Evolutionary conservation across 768 basidiomycete genomes (phyloP), one percentile per base, ranked within the genome.

Genomic region (Fomitopsis serialis): DNA sequence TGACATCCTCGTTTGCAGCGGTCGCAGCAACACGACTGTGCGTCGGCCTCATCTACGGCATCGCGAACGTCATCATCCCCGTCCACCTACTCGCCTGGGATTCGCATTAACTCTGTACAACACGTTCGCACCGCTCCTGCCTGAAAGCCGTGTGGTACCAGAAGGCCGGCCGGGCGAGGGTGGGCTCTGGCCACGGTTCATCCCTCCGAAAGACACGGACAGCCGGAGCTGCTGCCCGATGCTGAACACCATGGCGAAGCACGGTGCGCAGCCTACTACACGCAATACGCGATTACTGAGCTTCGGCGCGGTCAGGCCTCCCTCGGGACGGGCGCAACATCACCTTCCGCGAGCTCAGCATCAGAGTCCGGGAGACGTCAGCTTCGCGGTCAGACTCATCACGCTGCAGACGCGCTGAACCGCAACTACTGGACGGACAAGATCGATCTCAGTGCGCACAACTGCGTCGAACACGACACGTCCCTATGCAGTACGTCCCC

Each of bases 201-300:
- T 74, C 1, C 66, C 82, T 2, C 77, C 86, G 0, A 68, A 66
- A 53, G 74, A 81, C 9, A 80, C 78, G 1, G 88, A 90, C 58
- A 89, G 87, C 61, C 74, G 89, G 2, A 79, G 80, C 56, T 79
- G 83, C 1, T 91, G 89, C 58, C 89, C 89, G 1, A 87, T 79
- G 12, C 65, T 92, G 54, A 92, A 92, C 58, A 84, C 87, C 0
- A 73, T 92, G 79, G 87, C 89, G 7, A 92, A 92, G 63, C 89
- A 92, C 55, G 90, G 89, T 89, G 44, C 45, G 62, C 54, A 15
- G n/a, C 6, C 12, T n/a, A 46, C 44, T 7, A 11, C 25, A 12
- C 46, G 25, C 46, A 19, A 17, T 7, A 19, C 15, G 37, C 8
- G 11, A 11, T 5, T 40, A 15, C 37, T 40, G 13, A 27, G 3